A percentile compares a stretch with the other conserved stretches of the same genome.
Evolutionary conservation across 257 asterid species (phyloP).

Genomic region (Cruciata laevipes): DNA sequence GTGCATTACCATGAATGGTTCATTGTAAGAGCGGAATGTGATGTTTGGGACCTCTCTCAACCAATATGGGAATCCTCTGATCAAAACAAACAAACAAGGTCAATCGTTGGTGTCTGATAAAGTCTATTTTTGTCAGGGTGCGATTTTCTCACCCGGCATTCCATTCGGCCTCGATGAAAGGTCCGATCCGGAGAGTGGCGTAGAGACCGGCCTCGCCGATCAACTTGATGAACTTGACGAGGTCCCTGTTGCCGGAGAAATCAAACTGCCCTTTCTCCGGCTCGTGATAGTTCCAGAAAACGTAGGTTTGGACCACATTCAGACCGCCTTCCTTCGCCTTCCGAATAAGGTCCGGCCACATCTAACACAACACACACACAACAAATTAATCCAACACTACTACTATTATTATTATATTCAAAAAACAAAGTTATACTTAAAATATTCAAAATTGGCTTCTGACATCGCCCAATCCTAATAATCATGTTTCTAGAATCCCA

Average conservation of each 20-base stretch:
- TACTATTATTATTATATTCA: too few relatives aligned
- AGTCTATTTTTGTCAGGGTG: neutral
- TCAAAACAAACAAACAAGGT: neutral
- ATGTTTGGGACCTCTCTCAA: conserved; percentile 59
- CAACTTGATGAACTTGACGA: conserved; percentile 55
- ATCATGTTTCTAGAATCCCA: too few relatives aligned
- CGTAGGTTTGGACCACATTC: conserved; percentile 68
- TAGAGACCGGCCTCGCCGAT: conserved; percentile 59
- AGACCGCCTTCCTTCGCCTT: conserved; percentile 72
- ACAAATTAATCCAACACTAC: neutral
- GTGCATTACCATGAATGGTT: conserved; percentile 76
- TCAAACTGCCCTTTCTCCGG: conserved; percentile 69
- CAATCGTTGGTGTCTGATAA: too few relatives aligned
- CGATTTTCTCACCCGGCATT: conserved; percentile 48
- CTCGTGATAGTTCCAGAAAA: conserved; percentile 91
- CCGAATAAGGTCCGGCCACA: conserved; percentile 71
- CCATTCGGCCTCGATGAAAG: conserved; percentile 96
- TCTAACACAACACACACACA: conserved; percentile 23
- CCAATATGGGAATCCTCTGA: conserved; percentile 94
- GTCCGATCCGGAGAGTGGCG: conserved; percentile 88
- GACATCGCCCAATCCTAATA: too few relatives aligned
- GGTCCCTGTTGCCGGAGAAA: conserved; percentile 63
- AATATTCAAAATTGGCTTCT: too few relatives aligned
- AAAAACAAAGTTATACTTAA: too few relatives aligned
- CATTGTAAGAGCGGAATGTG: conserved; percentile 76